Base-by-base conservation (phyloP, 805 yeast genomes). In the Blastobotrys chiropterorum region DNA sequence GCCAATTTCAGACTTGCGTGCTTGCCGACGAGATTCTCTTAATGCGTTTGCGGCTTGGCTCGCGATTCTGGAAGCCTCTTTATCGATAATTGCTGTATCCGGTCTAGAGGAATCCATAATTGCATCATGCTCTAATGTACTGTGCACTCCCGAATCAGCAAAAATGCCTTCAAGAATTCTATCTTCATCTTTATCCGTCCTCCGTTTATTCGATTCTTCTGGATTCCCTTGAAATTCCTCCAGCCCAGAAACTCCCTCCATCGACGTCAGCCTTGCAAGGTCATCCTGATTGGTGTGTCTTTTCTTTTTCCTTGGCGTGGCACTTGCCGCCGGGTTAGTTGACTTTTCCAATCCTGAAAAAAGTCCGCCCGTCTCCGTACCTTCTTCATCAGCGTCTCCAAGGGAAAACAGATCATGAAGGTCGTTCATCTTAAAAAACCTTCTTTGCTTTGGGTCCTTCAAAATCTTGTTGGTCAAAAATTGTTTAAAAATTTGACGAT, bases 401-500 rank as follows among this genome's bases (percentile, higher is more conserved):
- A 94, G 69, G 0, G 94, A 77, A 65, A 94, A 94, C 52, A 94
- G 70, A 67, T 94, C 97, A 59, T 90, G 94, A 45, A 94, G 70
- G 61, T 94, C 98, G 61, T 86, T 89, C 77, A 83, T 83, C 62
- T 94, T 94, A 73, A 94, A 94, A 61, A 92, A 90, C 53, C 98
- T 71, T 54, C 90, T 78, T 64, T 94, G 98, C 59, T 90, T 90
- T 1, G 99, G 98, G 65, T 94, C 99, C 59, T 89, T 90, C 61
- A 94, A 71, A 56, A 94, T 90, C 69, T 92, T 94, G 67, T 94
- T 94, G 0, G 97, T 87, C 56, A 94, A 69, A 59, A 92, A 85
- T 56, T 95, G 97, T 66, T 94, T 94, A 78, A 92, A 94, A 31
- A 94, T 94, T 68, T 94, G 99, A 17, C 99, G 78, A 62, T 94